Conservation (phyloP, 1,284 basidiomycete species). For the Moesziomyces parantarcticus region DNA sequence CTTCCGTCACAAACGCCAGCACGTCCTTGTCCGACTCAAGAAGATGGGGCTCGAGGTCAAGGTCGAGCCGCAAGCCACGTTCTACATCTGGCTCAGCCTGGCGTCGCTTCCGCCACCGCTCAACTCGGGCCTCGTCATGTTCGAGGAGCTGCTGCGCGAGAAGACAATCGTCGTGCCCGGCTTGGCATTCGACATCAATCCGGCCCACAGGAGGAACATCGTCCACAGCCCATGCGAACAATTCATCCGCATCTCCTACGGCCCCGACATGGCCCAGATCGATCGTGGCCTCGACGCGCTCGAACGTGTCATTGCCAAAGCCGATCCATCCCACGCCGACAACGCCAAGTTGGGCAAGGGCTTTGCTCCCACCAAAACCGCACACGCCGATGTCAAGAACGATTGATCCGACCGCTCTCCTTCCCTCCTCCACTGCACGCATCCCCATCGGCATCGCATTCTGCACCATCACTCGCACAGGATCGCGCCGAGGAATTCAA, state of each 20-base stretch:
- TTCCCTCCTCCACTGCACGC: slow-evolving; percentile 1
- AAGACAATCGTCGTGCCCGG: slow-evolving; percentile 85
- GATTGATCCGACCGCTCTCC: neutral
- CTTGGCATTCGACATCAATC: slow-evolving; percentile 78
- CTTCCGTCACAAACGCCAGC: slow-evolving; percentile 90
- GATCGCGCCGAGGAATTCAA: too few species aligned
- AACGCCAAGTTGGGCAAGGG: slow-evolving; percentile 68
- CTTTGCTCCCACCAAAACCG: slow-evolving; percentile 24
- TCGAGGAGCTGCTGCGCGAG: slow-evolving; percentile 91
- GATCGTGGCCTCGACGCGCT: slow-evolving; percentile 87
- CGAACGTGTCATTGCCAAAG: slow-evolving; percentile 79
- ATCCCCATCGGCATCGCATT: neutral
- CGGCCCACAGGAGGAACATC: slow-evolving; percentile 75
- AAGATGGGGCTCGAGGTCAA: slow-evolving; percentile 71
- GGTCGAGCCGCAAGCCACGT: slow-evolving; percentile 71
- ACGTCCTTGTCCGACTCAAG: slow-evolving; percentile 83
- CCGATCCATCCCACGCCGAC: slow-evolving; percentile 67
- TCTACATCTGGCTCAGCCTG: slow-evolving; percentile 87
- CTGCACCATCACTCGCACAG: too few species aligned
- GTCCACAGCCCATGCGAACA: slow-evolving; percentile 78
- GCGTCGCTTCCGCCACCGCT: slow-evolving; percentile 80
- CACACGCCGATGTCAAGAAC: slow-evolving; percentile 32
- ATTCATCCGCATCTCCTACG: slow-evolving; percentile 74
- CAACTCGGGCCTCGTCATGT: slow-evolving; percentile 91
- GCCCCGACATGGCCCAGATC: slow-evolving; percentile 83